phyloP scores from a whole-genome alignment of 176 grass and related monocot species.

The Oropetium thomaeum region DNA sequence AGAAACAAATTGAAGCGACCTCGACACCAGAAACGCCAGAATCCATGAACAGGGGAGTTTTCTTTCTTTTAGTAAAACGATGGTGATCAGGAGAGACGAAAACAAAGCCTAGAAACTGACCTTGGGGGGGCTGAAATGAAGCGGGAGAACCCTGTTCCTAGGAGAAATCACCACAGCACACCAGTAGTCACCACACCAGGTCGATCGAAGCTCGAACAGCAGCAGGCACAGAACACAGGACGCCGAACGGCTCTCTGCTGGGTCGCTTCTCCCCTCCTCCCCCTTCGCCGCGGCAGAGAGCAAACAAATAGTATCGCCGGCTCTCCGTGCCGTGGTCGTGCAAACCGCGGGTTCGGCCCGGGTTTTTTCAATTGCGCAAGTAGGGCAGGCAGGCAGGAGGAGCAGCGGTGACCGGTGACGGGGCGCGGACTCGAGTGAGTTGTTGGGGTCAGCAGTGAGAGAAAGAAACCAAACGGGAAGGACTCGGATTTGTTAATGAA shows the following conservation, averaged over 20 bases:
- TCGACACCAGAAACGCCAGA: background rate
- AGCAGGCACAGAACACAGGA: background rate
- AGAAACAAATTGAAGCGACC: background rate
- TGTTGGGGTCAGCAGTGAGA: background rate
- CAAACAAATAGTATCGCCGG: background rate
- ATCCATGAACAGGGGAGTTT: background rate
- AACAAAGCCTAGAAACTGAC: background rate
- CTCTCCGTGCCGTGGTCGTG: background rate
- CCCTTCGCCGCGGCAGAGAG: background rate
- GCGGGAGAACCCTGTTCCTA: background rate
- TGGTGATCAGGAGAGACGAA: too few relatives aligned
- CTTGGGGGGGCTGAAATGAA: background rate
- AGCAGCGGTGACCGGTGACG: background rate
- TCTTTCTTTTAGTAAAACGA: too few relatives aligned
- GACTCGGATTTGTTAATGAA: background rate
- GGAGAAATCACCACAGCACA: too few relatives aligned
- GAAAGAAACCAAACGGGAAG: too few relatives aligned
- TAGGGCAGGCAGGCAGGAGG: background rate
- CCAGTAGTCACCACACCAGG: background rate
- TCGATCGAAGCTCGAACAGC: background rate
- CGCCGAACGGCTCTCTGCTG: background rate
- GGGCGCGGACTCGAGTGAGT: background rate
- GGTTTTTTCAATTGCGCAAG: slow-evolving; percentile 6
- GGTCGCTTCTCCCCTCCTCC: background rate
- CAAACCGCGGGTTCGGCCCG: background rate